These are phyloP conservation scores for Botrytis tulipae DNA, from an alignment of 2,329 filamentous ascomycete species.

Conservation along the genomic window DNA sequence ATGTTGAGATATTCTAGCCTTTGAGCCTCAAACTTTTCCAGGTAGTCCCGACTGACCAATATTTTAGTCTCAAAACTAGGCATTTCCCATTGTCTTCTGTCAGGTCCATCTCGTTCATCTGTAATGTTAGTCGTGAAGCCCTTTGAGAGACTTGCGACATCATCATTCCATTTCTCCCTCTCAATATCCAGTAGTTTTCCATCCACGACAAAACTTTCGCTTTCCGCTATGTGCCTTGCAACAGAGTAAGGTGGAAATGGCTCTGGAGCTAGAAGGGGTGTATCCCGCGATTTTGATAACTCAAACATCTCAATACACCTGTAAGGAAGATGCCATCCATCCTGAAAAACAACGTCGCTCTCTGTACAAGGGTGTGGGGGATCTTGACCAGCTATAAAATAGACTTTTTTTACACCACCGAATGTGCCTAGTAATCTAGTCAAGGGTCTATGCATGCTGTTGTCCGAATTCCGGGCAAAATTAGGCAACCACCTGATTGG, in stretches of 20 bases:
- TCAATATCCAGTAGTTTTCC: background rate
- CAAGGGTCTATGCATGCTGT: background rate
- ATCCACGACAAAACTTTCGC: background rate
- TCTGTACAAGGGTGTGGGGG: background rate
- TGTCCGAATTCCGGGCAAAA: background rate
- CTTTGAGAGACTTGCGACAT: background rate
- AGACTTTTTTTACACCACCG: background rate
- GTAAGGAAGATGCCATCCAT: background rate
- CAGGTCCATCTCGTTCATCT: background rate
- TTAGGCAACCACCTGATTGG: background rate
- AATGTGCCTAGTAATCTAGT: background rate
- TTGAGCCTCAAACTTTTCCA: background rate
- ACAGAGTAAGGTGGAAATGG: background rate
- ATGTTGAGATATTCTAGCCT: background rate
- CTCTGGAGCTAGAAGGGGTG: background rate
- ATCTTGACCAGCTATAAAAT: background rate
- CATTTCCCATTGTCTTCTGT: background rate
- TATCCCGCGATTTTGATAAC: background rate
- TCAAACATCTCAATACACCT: background rate
- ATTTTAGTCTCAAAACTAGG: background rate
- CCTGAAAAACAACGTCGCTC: background rate
- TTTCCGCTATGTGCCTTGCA: background rate
- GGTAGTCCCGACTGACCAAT: background rate
- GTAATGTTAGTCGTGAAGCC: no score
- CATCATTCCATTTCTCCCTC: background rate